phyloP scores from a whole-genome alignment of 768 basidiomycete species.

The Leccinum imitatum region DNA sequence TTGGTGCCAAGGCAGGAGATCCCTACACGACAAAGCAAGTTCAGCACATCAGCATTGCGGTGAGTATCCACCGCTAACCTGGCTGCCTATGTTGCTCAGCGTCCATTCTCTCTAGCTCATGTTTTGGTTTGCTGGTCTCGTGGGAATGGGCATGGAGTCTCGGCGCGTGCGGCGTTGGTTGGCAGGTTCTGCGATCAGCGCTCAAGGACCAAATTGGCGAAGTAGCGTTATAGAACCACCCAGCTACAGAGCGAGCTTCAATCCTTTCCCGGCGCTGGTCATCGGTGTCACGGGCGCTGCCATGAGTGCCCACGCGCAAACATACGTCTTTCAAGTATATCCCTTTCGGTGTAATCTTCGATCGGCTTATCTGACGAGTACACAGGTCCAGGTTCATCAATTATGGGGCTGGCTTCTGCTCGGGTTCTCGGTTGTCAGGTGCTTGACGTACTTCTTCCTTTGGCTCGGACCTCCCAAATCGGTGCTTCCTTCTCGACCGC shows the following conservation, averaged over 20 bases:
- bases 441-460: constrained; percentile 91
- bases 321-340: constrained; percentile 80
- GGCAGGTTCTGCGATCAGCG: constrained; percentile 52
- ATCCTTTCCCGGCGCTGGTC: constrained; percentile 90
- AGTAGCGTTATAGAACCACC: constrained; percentile 58
- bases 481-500: constrained; percentile 87
- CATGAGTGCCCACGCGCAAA: constrained; percentile 90
- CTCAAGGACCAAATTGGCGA: constrained; percentile 24
- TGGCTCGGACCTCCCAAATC: constrained; percentile 85
- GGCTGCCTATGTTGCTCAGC: not conserved
- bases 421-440: constrained; percentile 75
- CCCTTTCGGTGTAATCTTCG: not conserved
- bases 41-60: constrained; percentile 93
- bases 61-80: constrained; percentile 32
- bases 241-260: constrained; percentile 77
- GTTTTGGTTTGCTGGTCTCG: constrained; percentile 92
- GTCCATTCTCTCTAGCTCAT: constrained; percentile 50
- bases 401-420: constrained; percentile 90
- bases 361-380: constrained; percentile 8
- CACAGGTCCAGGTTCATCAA: constrained; percentile 80
- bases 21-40: constrained; percentile 90
- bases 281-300: constrained; percentile 93
- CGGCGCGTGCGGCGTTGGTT: constrained; percentile 72
- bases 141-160: constrained; percentile 90
- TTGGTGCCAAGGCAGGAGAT: constrained; percentile 76